Conservation (phyloP, 306 rosid genomes). For the Ceratonia siliqua region DNA sequence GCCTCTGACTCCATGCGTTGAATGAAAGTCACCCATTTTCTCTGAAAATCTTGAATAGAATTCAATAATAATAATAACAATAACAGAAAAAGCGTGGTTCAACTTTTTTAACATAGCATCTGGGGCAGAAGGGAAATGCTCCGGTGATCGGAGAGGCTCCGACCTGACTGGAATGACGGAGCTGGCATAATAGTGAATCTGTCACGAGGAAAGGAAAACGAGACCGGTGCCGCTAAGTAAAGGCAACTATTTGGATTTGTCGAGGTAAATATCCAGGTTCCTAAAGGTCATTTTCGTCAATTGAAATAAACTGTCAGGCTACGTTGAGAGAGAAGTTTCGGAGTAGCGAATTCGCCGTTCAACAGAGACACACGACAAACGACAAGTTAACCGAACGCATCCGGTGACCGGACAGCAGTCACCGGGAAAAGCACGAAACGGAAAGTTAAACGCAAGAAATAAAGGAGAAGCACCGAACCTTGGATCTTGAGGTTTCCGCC, state of each 20-base stretch:
- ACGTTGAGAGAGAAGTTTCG: background rate
- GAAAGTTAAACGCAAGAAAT: background rate
- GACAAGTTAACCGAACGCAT: background rate
- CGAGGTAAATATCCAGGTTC: constrained; percentile 16
- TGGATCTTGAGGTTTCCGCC: constrained; percentile 62
- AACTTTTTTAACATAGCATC: constrained; percentile 25
- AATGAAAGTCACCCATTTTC: constrained; percentile 49
- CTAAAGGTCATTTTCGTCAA: constrained; percentile 50
- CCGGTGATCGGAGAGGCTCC: constrained; percentile 24
- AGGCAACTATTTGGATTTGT: background rate
- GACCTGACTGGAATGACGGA: background rate
- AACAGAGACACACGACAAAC: background rate
- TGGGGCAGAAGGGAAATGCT: background rate
- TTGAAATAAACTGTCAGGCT: constrained; percentile 27
- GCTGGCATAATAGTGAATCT: constrained; percentile 30
- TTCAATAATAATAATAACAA: background rate
- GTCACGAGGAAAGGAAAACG: background rate
- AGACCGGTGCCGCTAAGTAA: constrained; percentile 27
- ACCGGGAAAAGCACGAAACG: background rate
- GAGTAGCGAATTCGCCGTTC: constrained; percentile 1
- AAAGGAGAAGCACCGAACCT: constrained; percentile 48
- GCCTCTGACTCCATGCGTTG: constrained; percentile 51
- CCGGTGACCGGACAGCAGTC: constrained; percentile 7
- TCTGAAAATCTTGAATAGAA: background rate
- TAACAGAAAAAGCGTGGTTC: background rate